Evolutionary conservation across 31 red algal species (phyloP), one percentile per base, ranked within the genome.

Genomic region (Porphyra umbilicalis): DNA sequence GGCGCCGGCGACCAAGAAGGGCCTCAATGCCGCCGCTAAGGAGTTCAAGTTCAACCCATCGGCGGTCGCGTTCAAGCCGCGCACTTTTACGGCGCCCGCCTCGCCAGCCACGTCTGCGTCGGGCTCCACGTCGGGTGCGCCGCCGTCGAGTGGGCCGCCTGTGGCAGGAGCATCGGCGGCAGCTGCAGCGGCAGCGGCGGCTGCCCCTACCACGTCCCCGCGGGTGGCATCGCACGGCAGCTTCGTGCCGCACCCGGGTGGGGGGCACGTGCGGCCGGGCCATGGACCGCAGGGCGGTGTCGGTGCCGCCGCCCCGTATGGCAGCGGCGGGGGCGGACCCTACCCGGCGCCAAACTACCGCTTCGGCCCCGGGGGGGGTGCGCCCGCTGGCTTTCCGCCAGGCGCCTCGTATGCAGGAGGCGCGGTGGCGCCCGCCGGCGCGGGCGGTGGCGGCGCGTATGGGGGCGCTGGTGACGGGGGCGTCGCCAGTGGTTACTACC

Each of bases 31-130:
- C 35, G 91, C 91, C 36, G 93, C 88, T 11, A 83, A 85, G 44
- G 93, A 95, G 39, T 95, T 95, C 44, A 87, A 83, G 82, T 78
- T 92, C 38, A 92, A 92, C 76, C 84, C 84, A 32, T 80, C 88
- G 36, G 86, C 91, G 6, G 82, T 71, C 9, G 77, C 85, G 31
- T 93, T 88, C 35, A 80, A 84, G 71, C 91, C 91, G 79, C 35
- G 29, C 80, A 32, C 13, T 90, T 87, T 46, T 90, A 81, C 16
- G 34, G 16, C 39, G 44, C 36, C 36, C 89, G 90, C 36, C n/a
- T 82, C 44, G 88, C 80, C 20, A 90, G 36, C 91, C 86, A 95
- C 35, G 13, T 71, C 57, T 18, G 57, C 57, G 57, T 71, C 57
- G 57, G 57, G 57, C 57, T 71, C 57, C 25, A 29, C 30, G 25